A percentile compares a stretch with the other conserved stretches of the same genome.
Conservation (phyloP, 805 yeast species). For the Kodamaea laetipori region DNA sequence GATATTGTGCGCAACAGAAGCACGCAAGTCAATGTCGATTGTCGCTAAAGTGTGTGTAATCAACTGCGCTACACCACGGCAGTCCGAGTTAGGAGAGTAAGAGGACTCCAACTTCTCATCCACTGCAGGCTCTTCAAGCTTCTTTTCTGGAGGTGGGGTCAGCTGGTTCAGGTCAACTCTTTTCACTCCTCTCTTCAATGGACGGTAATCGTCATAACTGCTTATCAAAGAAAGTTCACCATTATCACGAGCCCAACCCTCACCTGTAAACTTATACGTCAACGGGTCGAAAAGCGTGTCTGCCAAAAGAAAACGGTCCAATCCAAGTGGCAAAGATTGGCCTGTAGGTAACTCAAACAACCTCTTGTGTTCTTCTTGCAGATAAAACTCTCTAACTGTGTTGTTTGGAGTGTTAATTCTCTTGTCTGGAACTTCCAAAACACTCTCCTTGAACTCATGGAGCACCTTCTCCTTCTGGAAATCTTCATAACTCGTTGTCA, state of each 20-base stretch:
- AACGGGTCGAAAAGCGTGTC: constrained; percentile 74
- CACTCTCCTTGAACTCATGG: constrained; percentile 76
- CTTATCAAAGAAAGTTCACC: constrained; percentile 54
- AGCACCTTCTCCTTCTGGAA: constrained; percentile 57
- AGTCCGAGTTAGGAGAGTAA: constrained; percentile 9
- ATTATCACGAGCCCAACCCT: constrained; percentile 41
- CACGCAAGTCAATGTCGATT: constrained; percentile 79
- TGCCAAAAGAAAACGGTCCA: constrained; percentile 62
- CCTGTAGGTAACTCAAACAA: constrained; percentile 79
- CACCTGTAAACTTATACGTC: constrained; percentile 36
- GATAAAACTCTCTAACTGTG: constrained; percentile 29
- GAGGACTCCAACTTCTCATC: constrained; percentile 8
- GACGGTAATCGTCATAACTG: constrained; percentile 66
- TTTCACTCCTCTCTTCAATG: constrained; percentile 58
- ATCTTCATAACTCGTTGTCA: constrained; percentile 53
- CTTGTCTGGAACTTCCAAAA: constrained; percentile 56
- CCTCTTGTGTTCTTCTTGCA: constrained; percentile 38
- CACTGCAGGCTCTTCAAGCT: constrained; percentile 10
- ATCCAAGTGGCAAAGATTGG: constrained; percentile 58
- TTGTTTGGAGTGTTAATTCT: constrained; percentile 23
- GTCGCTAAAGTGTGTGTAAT: constrained; percentile 55
- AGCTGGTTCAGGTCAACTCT: constrained; percentile 42
- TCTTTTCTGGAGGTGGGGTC: constrained; percentile 23
- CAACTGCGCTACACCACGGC: constrained; percentile 59
- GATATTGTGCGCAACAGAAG: constrained; percentile 85